These are phyloP conservation scores for Cytidiella melzeri DNA, from an alignment of 768 basidiomycete genomes.

Conservation along the genomic window DNA sequence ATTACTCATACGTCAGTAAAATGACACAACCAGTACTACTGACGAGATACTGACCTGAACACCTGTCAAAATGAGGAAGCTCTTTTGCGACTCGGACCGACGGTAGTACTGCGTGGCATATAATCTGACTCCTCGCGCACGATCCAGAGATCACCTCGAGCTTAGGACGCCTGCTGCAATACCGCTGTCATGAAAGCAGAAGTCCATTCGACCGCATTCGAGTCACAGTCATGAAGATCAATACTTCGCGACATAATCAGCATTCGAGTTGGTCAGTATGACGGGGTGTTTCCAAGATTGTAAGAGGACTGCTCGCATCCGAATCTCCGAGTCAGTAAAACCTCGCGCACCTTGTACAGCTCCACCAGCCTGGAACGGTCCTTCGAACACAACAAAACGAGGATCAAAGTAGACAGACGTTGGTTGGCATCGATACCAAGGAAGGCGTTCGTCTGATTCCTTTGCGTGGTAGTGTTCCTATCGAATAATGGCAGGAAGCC, in stretches of 20 bases:
- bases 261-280: neutral
- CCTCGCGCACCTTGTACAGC: neutral
- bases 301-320: neutral
- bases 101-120: neutral
- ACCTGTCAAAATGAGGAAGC: constrained; percentile 1
- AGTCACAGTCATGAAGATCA: neutral
- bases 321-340: neutral
- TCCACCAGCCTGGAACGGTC: neutral
- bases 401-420: neutral
- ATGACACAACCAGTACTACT: too few relatives aligned
- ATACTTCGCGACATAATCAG: neutral
- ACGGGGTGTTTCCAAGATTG: neutral
- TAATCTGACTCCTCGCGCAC: neutral
- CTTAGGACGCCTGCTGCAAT: constrained; percentile 1
- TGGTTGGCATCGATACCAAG: neutral
- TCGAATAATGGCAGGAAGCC: constrained; percentile 27
- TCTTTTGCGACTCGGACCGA: constrained; percentile 1
- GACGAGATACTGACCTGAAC: neutral
- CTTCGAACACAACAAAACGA: neutral
- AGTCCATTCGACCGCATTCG: too few relatives aligned
- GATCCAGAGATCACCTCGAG: neutral
- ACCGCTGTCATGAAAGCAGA: neutral
- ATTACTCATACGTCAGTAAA: too few relatives aligned
- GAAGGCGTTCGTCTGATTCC: neutral
- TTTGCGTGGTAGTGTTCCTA: constrained; percentile 14